Conservation (phyloP, 176 grass and related monocot species). For the Eragrostis curvula region DNA sequence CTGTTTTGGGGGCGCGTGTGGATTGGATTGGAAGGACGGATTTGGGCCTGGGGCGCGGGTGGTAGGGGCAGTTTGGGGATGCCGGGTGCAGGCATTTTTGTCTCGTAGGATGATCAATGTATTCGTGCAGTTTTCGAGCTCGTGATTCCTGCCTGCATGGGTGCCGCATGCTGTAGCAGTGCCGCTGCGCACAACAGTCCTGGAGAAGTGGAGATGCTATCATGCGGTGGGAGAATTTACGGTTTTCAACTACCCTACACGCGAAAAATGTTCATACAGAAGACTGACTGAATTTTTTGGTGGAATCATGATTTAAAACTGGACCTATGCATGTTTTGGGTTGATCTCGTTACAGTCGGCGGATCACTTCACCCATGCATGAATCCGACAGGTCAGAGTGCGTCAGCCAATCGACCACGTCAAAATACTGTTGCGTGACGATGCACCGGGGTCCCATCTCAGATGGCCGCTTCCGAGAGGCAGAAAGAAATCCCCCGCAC, state of each 20-base stretch:
- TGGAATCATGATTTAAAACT: not conserved
- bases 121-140: not conserved
- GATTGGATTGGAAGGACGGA: constrained; percentile 32
- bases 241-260: not conserved
- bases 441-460: not conserved
- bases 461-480: not conserved
- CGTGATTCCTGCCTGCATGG: constrained; percentile 1
- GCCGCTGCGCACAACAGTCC: not conserved
- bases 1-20: constrained; percentile 25
- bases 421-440: not conserved
- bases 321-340: not conserved
- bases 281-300: not conserved
- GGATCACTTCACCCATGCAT: not conserved
- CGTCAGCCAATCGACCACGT: constrained; percentile 18
- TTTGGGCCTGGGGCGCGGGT: constrained; percentile 31
- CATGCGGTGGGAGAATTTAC: not conserved
- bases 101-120: not conserved
- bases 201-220: not conserved
- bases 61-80: constrained; percentile 5
- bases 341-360: not conserved
- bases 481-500: not conserved
- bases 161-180: not conserved
- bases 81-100: not conserved
- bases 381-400: not conserved
- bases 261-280: too few relatives aligned